Base-by-base conservation (phyloP, 768 basidiomycete species). In the Lentinula guzmanii region DNA sequence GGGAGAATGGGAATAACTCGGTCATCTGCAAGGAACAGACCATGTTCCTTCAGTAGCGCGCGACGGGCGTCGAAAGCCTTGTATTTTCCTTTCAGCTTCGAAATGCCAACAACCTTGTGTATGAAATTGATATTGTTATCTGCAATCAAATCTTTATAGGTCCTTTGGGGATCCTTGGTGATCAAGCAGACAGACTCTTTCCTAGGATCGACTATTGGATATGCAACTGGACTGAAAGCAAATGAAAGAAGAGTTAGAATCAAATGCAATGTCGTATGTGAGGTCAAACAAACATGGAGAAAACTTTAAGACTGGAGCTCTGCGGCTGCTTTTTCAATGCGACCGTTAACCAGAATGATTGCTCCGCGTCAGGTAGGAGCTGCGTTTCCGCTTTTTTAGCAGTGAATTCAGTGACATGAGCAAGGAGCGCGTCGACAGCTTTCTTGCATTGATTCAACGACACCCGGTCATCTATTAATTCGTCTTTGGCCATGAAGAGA, bases 81-180 rank as follows among this genome's bases (percentile, higher is more conserved):
- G 79, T 91, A 94, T 75, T 98, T 98, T 24, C 96, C 96, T 76
- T 91, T 93, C 62, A 99, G 82, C 72, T 99, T 98, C 63, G 82
- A 81, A 50, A 98, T 75, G 16, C 94, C 96, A 52, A 98, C 92
- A 41, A 98, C 94, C 39, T 95, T 81, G 31, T 85, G 87, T 70
- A 99, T 89, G 66, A 98, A 99, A 67, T 89, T 90, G 78, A 99
- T 86, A 54, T 85, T 81, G 50, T 91, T 78, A 53, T 76, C 74
- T 52, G 86, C 87, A 7, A 99, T 79, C 10, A 97, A 86, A 70
- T 96, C 93, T 73, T 99, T 99, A 81, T 98, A 99, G 70, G 93
- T 82, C 50, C 96, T 80, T 68, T 98, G 96, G 1, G 96, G 96
- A 71, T 96, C 93, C 75, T 98, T 98, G 55, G 90, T 90, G 73